Percentiles rank a stretch among this genome's conserved stretches.
phyloP scores from a whole-genome alignment of 202 grass and related monocot species.

The Panicum hallii region DNA sequence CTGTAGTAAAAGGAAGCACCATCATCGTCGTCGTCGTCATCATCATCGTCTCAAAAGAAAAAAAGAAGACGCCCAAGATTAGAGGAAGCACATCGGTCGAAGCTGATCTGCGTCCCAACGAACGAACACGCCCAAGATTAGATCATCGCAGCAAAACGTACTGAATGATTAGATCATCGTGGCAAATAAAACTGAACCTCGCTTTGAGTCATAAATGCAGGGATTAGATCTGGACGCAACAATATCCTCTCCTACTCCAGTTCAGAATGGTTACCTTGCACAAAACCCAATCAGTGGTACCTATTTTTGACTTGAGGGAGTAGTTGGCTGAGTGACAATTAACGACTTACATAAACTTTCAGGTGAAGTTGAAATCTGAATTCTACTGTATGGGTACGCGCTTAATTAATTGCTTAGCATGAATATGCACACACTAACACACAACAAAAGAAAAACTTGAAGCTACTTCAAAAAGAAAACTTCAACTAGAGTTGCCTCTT shows the following conservation, averaged over 20 bases:
- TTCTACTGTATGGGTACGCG: too few species aligned
- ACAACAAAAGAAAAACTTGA: not conserved
- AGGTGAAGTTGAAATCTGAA: not conserved
- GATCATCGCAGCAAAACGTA: too few species aligned
- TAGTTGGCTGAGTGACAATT: not conserved
- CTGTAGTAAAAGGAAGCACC: conserved; percentile 22
- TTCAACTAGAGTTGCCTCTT: not conserved
- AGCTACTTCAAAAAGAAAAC: not conserved
- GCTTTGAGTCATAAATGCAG: not conserved
- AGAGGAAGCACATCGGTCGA: not conserved
- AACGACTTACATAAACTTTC: not conserved
- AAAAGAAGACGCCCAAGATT: too few species aligned
- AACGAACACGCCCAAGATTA: not conserved
- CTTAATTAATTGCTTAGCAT: too few species aligned
- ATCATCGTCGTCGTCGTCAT: not conserved
- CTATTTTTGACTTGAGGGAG: not conserved
- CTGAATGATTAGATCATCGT: not conserved
- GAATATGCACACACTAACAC: too few species aligned
- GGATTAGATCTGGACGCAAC: not conserved
- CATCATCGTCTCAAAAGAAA: not conserved
- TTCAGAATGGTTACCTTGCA: not conserved
- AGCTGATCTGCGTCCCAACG: not conserved
- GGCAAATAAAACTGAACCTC: too few species aligned
- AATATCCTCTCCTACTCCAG: not conserved
- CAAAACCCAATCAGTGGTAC: not conserved